phyloP scores from a whole-genome alignment of 768 basidiomycete genomes.

The Lentinula detonsa region DNA sequence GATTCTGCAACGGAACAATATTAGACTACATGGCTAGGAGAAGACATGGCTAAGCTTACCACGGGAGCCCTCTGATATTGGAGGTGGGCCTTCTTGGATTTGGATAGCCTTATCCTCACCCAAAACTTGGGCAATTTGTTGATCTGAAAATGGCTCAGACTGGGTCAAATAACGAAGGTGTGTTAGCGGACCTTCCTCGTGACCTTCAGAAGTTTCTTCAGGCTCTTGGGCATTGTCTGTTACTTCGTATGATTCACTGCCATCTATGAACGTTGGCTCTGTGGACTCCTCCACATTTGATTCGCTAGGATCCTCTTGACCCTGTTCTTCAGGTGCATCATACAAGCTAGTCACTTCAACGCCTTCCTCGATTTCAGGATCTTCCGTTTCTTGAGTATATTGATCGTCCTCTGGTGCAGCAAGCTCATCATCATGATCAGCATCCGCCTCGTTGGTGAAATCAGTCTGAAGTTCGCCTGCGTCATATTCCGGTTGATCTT shows the following conservation, averaged over 20 bases:
- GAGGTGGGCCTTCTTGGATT: background rate
- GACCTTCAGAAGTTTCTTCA: constrained; percentile 3
- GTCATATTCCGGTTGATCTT: background rate
- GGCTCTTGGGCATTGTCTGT: background rate
- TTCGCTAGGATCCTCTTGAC: constrained; percentile 5
- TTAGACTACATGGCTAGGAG: background rate
- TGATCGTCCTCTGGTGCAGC: constrained; percentile 4
- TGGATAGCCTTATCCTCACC: background rate
- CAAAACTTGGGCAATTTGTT: background rate
- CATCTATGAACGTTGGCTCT: background rate
- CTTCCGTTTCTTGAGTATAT: constrained; percentile 6
- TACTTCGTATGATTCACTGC: background rate
- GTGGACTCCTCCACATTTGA: background rate
- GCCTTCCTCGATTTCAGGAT: background rate
- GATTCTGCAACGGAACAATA: background rate
- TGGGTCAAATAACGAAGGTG: background rate
- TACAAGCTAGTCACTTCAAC: background rate
- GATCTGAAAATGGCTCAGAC: background rate
- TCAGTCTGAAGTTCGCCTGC: background rate
- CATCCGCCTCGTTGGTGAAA: background rate
- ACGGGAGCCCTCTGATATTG: background rate
- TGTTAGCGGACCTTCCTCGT: background rate
- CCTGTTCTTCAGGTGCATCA: constrained; percentile 2
- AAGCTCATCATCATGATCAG: background rate
- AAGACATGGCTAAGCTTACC: background rate